These are phyloP conservation scores for Acanthamoeba sp. DNA, from an alignment of 208 protist species.

Conservation along the genomic window DNA sequence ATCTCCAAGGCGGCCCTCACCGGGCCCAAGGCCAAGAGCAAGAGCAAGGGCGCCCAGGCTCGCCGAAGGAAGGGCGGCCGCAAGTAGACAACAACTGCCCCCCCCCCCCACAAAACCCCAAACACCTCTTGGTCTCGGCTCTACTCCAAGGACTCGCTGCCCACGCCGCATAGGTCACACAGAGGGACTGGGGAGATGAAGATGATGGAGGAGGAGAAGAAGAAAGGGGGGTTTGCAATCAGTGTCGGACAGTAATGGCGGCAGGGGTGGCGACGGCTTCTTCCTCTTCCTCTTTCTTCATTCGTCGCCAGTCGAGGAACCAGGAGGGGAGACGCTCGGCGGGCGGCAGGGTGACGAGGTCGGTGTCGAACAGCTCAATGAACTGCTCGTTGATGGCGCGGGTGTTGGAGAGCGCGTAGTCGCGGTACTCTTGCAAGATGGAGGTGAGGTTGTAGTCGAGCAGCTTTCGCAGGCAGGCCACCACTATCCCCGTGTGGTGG, in stretches of 20 bases:
- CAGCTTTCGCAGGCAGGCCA: slow-evolving; percentile 97
- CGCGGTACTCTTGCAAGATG: slow-evolving; percentile 95
- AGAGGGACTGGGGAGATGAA: no score
- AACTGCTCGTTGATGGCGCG: slow-evolving; percentile 98
- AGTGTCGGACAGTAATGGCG: no score
- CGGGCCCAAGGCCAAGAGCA: slow-evolving; percentile 2
- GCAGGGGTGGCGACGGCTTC: no score
- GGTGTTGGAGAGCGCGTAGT: slow-evolving; percentile 87
- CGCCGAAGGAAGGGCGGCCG: neutral
- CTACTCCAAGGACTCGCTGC: no score
- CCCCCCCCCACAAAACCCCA: no score
- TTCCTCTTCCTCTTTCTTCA: slow-evolving; percentile 78
- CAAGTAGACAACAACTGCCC: no score
- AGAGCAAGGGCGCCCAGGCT: slow-evolving; percentile 2
- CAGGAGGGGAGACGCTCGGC: slow-evolving; percentile 79
- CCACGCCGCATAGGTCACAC: no score
- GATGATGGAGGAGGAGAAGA: no score
- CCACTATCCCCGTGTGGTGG: slow-evolving; percentile 97
- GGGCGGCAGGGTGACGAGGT: slow-evolving; percentile 94
- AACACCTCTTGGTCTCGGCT: no score
- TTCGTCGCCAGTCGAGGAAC: slow-evolving; percentile 83
- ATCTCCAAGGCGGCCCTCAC: neutral
- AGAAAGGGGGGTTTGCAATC: no score
- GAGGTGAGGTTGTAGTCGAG: slow-evolving; percentile 97
- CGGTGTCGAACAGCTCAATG: slow-evolving; percentile 98